Evolutionary conservation across 2,329 filamentous ascomycete species (phyloP).

Genomic region (Colletotrichum abscissum): DNA sequence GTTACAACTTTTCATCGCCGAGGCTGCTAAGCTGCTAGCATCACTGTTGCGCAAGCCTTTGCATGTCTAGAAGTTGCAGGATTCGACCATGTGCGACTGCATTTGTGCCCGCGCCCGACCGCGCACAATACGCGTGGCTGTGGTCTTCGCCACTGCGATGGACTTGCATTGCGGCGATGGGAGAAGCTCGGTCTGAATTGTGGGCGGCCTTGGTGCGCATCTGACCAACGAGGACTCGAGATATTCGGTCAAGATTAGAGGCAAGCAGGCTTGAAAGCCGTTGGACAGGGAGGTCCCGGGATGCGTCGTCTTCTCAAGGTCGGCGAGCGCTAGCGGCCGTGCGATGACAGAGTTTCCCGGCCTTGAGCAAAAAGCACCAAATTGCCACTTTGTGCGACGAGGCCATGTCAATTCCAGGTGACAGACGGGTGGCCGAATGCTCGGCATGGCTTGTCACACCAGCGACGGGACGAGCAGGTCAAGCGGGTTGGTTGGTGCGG

Average conservation of each 20-base stretch:
- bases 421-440: slow-evolving; percentile 9
- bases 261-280: background rate
- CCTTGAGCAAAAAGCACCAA: background rate
- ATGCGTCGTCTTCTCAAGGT: background rate
- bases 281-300: background rate
- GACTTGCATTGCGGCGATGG: background rate
- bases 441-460: slow-evolving; percentile 24
- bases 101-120: background rate
- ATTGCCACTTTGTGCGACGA: slow-evolving; percentile 18
- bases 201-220: background rate
- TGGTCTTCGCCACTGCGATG: background rate
- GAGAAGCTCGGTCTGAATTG: background rate
- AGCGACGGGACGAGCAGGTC: slow-evolving; percentile 24
- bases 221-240: background rate
- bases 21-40: background rate
- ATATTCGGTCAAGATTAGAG: background rate
- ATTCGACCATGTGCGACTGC: slow-evolving; percentile 1
- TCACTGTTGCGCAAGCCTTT: slow-evolving; percentile 1
- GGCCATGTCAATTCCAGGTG: slow-evolving; percentile 10
- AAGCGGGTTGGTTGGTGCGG: slow-evolving; percentile 31
- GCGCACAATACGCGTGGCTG: background rate
- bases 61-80: background rate
- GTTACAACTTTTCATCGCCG: background rate
- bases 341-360: background rate
- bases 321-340: background rate